phyloP scores from a whole-genome alignment of 2,329 filamentous ascomycete genomes.

The Plectosphaerella plurivora region DNA sequence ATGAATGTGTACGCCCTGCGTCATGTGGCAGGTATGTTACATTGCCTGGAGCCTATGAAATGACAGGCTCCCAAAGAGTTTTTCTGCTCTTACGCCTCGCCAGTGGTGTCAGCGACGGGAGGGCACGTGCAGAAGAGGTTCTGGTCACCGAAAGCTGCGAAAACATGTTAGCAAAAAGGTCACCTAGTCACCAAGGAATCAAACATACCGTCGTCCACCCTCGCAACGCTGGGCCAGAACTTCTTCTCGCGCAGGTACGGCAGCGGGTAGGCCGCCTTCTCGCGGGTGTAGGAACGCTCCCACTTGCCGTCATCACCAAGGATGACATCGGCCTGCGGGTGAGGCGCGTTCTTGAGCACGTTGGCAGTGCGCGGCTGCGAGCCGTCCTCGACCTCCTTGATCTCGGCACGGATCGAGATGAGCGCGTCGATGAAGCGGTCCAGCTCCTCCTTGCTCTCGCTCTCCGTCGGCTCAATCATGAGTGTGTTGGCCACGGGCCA shows the following conservation, averaged over 20 bases:
- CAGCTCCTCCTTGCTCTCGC: slow-evolving; percentile 85
- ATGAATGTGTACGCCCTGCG: background rate
- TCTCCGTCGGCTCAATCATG: slow-evolving; percentile 97
- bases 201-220: slow-evolving; percentile 79
- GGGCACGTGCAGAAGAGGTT: slow-evolving; percentile 95
- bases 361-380: slow-evolving; percentile 71
- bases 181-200: background rate
- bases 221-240: slow-evolving; percentile 88
- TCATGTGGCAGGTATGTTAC: background rate
- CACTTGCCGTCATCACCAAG: slow-evolving; percentile 58
- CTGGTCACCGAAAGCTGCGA: slow-evolving; percentile 75
- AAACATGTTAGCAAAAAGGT: slow-evolving; percentile 9
- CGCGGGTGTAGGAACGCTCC: slow-evolving; percentile 75
- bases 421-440: slow-evolving; percentile 91
- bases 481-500: slow-evolving; percentile 94
- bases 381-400: slow-evolving; percentile 77
- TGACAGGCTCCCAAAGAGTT: background rate
- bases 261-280: slow-evolving; percentile 83
- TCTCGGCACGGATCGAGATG: slow-evolving; percentile 81
- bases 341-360: slow-evolving; percentile 84
- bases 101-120: slow-evolving; percentile 65
- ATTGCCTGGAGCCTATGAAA: background rate
- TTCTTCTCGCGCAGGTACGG: slow-evolving; percentile 88
- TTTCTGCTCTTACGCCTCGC: slow-evolving; percentile 11
- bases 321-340: slow-evolving; percentile 78